Conservation (phyloP, 2,329 filamentous ascomycete species). For the Coniochaeta sp. region DNA sequence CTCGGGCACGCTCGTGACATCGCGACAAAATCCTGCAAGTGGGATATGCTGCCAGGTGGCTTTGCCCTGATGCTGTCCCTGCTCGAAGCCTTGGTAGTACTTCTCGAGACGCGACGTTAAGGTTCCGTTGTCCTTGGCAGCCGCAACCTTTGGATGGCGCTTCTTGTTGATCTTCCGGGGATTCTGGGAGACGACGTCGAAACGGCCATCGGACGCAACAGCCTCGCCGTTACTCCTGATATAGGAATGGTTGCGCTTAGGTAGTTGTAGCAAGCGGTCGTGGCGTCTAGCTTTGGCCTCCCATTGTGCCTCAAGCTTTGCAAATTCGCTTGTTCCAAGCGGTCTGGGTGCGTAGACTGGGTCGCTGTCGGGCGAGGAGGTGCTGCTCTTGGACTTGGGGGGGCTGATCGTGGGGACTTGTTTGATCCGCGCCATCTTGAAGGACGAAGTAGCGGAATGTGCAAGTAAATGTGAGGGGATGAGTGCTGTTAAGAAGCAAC, state of each 20-base stretch:
- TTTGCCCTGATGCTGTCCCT: neutral
- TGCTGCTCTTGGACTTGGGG: neutral
- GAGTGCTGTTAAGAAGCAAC: neutral
- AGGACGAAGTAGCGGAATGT: neutral
- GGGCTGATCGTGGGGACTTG: neutral
- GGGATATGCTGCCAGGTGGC: neutral
- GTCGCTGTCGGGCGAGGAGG: neutral
- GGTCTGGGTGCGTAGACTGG: neutral
- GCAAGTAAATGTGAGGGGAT: neutral
- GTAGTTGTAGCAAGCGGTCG: neutral
- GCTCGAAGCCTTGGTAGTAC: neutral
- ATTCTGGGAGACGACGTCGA: neutral
- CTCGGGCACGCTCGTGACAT: neutral
- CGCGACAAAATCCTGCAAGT: neutral
- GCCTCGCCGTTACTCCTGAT: slow-evolving; percentile 1
- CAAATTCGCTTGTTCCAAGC: neutral
- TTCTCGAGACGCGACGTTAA: neutral
- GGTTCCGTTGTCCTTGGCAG: neutral
- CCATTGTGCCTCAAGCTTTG: neutral
- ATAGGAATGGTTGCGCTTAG: neutral
- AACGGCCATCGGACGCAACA: neutral
- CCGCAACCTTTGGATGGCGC: slow-evolving; percentile 1
- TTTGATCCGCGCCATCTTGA: neutral
- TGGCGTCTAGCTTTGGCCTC: neutral
- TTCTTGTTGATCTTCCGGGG: neutral